Conservation (phyloP, 2,329 filamentous ascomycete species). For the Beauveria medogensis region DNA sequence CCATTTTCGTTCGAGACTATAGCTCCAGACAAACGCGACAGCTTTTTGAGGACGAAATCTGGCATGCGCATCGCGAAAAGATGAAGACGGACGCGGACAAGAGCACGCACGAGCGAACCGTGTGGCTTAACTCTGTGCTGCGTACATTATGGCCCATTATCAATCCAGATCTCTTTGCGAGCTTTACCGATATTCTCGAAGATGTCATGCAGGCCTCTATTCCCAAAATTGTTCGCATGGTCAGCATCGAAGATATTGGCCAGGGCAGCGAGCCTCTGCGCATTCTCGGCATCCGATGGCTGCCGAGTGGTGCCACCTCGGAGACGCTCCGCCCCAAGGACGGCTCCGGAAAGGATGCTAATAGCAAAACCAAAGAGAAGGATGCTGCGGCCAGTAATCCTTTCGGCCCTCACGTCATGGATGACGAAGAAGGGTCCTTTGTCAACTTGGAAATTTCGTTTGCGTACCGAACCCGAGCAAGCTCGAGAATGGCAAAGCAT, state of each 20-base stretch:
- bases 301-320: constrained; percentile 62
- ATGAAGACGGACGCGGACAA: constrained; percentile 33
- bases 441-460: constrained; percentile 70
- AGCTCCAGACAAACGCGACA: constrained; percentile 51
- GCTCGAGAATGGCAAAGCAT: constrained; percentile 54
- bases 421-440: constrained; percentile 70
- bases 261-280: constrained; percentile 65
- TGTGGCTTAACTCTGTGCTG: constrained; percentile 65
- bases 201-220: constrained; percentile 75
- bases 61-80: constrained; percentile 54
- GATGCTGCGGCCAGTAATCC: constrained; percentile 25
- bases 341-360: constrained; percentile 23
- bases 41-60: constrained; percentile 61
- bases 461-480: constrained; percentile 59
- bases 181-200: constrained; percentile 62
- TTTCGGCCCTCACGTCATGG: constrained; percentile 49
- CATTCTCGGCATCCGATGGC: constrained; percentile 63
- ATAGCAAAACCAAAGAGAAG: constrained; percentile 18
- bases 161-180: constrained; percentile 66
- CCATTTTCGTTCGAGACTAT: constrained; percentile 48
- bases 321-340: constrained; percentile 25
- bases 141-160: constrained; percentile 64
- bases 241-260: constrained; percentile 66
- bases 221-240: constrained; percentile 62
- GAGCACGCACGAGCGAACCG: constrained; percentile 53